Conservation (phyloP, 1,139 yeast species). For the Yamadazyma blattariae region DNA sequence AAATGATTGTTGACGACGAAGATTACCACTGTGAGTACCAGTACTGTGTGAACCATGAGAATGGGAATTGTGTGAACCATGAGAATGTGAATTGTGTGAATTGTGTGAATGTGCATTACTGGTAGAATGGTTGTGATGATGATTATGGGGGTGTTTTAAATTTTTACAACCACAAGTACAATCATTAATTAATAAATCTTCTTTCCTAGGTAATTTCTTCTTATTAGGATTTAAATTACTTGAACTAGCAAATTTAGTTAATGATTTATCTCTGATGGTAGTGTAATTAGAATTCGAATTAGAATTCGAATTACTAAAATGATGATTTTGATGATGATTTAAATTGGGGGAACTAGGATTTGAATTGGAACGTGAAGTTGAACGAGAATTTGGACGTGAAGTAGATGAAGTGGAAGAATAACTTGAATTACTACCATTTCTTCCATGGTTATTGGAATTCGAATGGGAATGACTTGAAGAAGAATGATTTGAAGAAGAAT, state of each 20-base stretch:
- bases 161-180: constrained; percentile 15
- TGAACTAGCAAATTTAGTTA: constrained; percentile 4
- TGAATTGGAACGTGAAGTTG: neutral
- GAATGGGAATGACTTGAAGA: neutral
- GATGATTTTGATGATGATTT: neutral
- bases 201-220: constrained; percentile 10
- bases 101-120: neutral
- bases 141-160: constrained; percentile 2
- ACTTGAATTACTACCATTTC: neutral
- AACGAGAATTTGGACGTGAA: neutral
- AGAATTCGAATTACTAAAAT: neutral
- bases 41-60: neutral
- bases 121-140: neutral
- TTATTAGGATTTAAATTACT: constrained; percentile 4
- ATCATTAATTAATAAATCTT: constrained; percentile 12
- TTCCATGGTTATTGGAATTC: neutral
- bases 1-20: constrained; percentile 5
- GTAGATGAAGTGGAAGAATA: neutral
- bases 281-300: neutral
- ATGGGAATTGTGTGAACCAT: neutral
- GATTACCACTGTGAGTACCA: neutral
- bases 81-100: neutral
- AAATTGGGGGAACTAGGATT: neutral
- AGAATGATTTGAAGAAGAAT: neutral
- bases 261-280: neutral